Evolutionary conservation across 2,329 filamentous ascomycete genomes (phyloP), one percentile per base, ranked within the genome.

Genomic region (Pseudocercospora musae): DNA sequence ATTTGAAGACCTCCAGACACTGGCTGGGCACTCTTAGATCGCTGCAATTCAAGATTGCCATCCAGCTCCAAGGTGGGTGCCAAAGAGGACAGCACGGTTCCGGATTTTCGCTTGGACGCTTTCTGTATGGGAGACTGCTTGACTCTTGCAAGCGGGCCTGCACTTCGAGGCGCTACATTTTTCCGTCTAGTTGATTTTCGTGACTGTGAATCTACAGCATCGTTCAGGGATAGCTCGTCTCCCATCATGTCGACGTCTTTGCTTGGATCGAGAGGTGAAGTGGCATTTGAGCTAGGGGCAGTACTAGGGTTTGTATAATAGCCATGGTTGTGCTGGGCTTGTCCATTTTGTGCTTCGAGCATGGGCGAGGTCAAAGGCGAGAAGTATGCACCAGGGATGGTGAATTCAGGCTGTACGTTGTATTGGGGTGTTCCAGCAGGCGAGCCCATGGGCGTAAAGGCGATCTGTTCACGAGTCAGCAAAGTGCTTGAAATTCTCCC

Each of bases 381-480:
- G 74, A 95, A 93, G 77, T 92, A 94, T 33, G 89, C 85, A 37
- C 85, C 85, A 0, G 89, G 87, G 3, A 90, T 82, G 5, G 84
- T 83, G 69, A 86, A 91, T 59, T 85, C 82, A 11, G 81, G 79
- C 44, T 78, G 74, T 40, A 80, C 70, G 42, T 69, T 67, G 71
- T 93, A 91, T 56, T 92, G 81, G 21, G 91, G 90, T 1, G 90
- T 93, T 48, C 94, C 90, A 4, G 90, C 91, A n/a, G 91, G 91
- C 18, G 91, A 93, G 10, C 91, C 90, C 29, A 94, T 82, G 0
- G 91, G 91, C 2, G 90, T 94, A 72, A 93, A 93, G 9, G 69
- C 69, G 31, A 70, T 70, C 64, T 69, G 62, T 33, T 55, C 53
- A 48, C 44, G 54, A 60, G 66, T 68, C 63, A 66, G 64, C 56